Conservation (phyloP, 2,329 filamentous ascomycete genomes). For the Trichophyton schoenleinii region DNA sequence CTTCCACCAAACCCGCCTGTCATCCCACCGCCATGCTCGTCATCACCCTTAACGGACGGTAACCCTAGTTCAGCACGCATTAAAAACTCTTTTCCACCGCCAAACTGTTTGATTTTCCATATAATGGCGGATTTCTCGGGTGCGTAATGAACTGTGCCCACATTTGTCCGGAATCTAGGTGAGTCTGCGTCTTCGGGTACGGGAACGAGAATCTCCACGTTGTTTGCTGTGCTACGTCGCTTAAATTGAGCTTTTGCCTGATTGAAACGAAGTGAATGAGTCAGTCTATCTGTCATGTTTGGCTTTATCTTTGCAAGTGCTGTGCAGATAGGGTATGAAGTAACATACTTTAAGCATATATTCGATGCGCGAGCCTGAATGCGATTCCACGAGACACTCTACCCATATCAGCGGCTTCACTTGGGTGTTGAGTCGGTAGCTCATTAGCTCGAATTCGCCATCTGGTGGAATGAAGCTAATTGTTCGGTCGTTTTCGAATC, state of each 20-base stretch:
- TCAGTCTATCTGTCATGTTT: not conserved
- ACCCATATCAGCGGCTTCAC: constrained; percentile 99
- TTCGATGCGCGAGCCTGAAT: constrained; percentile 89
- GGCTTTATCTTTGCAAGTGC: not conserved
- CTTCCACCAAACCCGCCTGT: constrained; percentile 93
- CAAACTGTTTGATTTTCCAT: constrained; percentile 99
- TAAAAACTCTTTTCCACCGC: constrained; percentile 93
- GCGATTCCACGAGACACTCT: constrained; percentile 90
- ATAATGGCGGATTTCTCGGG: constrained; percentile 95
- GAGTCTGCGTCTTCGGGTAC: constrained; percentile 96
- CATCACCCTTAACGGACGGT: constrained; percentile 85
- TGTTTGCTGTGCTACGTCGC: constrained; percentile 91
- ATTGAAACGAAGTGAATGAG: not conserved
- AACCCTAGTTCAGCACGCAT: constrained; percentile 95
- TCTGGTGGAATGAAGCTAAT: constrained; percentile 98
- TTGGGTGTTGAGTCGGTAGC: constrained; percentile 94
- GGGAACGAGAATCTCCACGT: constrained; percentile 93
- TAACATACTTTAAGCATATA: constrained; percentile 78
- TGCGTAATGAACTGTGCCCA: constrained; percentile 92
- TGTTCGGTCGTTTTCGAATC: constrained; percentile 96
- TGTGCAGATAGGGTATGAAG: not conserved
- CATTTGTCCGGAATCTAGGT: constrained; percentile 91
- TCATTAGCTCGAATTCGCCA: constrained; percentile 98
- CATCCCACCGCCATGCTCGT: constrained; percentile 93
- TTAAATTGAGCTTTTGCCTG: constrained; percentile 93